Base-by-base conservation (phyloP, 176 grass and related monocot genomes). In the Rhipidocladum racemiflorum region DNA sequence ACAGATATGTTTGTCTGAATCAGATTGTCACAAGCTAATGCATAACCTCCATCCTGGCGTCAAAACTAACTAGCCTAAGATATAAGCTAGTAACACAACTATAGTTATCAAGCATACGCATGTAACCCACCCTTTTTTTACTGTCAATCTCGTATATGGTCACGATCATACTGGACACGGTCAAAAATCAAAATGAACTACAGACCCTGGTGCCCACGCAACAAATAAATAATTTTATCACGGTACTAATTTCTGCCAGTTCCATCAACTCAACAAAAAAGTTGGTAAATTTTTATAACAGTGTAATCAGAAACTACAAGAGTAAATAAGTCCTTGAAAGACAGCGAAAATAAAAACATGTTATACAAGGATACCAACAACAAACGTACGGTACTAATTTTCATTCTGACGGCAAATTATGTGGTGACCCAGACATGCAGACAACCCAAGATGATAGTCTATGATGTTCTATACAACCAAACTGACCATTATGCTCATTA, bases 401-500 rank as follows among this genome's bases (percentile, higher is more conserved):
- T 56, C 38, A 76, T 25, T 35, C 18, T 36, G 36, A 57, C 27
- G 25, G 44, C 21, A 85, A 65, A 83, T 34, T 29, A 78, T 43
- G 24, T 63, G 49, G 20, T 36, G 35, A 62, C 35, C 9, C 35
- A 10, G 36, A 38, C 67, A 74, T 30, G 27, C 7, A 69, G 62
- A 79, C 36, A 78, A 50, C 35, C 9, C 45, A 15, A 51, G 42
- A 72, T 70, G 65, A 54, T 49, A 32, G 39, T 44, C 39, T 6
- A 14, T 78, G 53, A 83, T 76, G 67, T 79, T 74, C 83, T 86
- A 49, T 83, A 90, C 78, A 90, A 78, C 59, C 74, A 66, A 74
- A 73, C 74, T 0, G 42, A 38, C 32, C 0, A 81, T 18, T 12
- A 46, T 77, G 71, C 43, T 89, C 53, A 70, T 54, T 12, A 75